Evolutionary conservation across 192 early-diverging fungal genomes (phyloP).

Genomic region (Podila minutissima): DNA sequence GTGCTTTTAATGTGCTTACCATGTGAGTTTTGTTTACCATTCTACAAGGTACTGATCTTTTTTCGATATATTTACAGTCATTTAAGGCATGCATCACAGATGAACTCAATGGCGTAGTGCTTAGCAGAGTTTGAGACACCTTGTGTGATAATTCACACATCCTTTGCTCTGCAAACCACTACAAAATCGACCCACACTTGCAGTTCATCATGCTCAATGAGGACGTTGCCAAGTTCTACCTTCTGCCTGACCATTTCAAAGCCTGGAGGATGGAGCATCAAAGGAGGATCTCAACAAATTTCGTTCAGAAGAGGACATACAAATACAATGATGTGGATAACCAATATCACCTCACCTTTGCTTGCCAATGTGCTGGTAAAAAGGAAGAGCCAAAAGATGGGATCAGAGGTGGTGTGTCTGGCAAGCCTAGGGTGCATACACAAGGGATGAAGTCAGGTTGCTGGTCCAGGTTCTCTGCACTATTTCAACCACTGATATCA

Average conservation of each 20-base stretch:
- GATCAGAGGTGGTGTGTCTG: conserved; percentile 6
- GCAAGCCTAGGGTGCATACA: not conserved
- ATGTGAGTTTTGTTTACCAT: no score
- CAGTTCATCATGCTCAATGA: conserved; percentile 9
- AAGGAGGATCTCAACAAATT: conserved; percentile 17
- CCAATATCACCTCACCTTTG: not conserved
- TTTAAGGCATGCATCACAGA: no score
- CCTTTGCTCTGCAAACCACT: no score
- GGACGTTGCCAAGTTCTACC: conserved; percentile 3
- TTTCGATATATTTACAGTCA: no score
- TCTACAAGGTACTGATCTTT: no score
- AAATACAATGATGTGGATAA: conserved; percentile 3
- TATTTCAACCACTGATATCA: not conserved
- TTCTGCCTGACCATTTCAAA: conserved; percentile 5
- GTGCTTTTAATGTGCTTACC: no score
- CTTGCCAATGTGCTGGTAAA: conserved; percentile 11
- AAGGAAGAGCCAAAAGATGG: not conserved
- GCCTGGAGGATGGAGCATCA: conserved; percentile 11
- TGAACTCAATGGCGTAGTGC: no score
- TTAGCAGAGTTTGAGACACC: no score
- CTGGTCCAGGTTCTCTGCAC: not conserved
- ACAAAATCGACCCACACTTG: not conserved
- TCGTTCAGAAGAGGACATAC: not conserved
- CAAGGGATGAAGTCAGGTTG: conserved; percentile 6
- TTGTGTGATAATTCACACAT: no score